Conservation (phyloP, 129 eudicot species). For the Artemisia argyi region DNA sequence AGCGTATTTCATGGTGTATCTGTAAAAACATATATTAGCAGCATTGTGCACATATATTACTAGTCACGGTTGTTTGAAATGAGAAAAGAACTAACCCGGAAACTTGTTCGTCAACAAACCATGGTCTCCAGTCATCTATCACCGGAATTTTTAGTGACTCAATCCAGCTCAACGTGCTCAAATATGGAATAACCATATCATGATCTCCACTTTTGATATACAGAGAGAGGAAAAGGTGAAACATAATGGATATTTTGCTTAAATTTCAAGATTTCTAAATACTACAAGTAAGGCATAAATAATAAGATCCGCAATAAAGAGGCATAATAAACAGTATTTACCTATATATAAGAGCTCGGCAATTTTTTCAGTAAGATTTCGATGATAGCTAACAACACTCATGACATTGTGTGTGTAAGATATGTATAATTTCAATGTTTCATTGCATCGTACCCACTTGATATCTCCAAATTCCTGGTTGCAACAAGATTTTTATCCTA, state of each 20-base stretch:
- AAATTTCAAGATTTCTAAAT: no score
- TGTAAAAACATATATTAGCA: constrained; percentile 2
- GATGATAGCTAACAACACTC: no score
- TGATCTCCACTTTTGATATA: constrained; percentile 35
- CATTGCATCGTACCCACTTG: no score
- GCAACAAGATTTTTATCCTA: no score
- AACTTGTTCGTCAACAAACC: constrained; percentile 24
- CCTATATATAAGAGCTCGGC: no score
- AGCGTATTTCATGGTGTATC: constrained; percentile 23
- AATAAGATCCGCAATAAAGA: no score
- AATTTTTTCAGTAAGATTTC: no score
- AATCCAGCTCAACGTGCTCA: constrained; percentile 27
- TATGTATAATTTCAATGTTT: no score
- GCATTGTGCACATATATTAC: neutral
- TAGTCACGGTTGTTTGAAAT: neutral
- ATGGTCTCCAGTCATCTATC: constrained; percentile 22
- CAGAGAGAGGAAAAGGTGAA: neutral
- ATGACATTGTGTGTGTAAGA: no score
- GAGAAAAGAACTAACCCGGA: constrained; percentile 28
- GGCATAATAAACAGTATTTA: no score
- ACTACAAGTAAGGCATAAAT: no score
- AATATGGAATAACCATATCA: constrained; percentile 29
- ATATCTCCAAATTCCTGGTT: no score
- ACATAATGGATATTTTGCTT: neutral
- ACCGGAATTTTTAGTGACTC: constrained; percentile 13